phyloP scores from a whole-genome alignment of 805 yeast species.

The Metschnikowia borealis region DNA sequence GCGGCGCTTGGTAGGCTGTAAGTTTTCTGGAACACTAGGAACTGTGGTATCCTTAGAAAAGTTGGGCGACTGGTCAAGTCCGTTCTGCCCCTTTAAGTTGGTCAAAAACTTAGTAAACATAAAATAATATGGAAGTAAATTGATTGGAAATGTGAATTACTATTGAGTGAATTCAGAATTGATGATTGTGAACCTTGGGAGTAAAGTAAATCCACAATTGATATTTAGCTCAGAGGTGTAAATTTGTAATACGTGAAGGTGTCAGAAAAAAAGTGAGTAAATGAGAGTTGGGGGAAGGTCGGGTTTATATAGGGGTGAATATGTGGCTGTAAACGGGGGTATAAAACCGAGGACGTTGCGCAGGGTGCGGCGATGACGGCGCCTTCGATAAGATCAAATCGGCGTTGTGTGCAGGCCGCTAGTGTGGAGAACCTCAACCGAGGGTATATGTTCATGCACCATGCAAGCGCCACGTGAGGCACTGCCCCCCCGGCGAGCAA shows the following conservation, averaged over 20 bases:
- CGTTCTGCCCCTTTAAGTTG: constrained; percentile 11
- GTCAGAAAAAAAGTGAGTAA: neutral
- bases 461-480: neutral
- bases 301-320: constrained; percentile 5
- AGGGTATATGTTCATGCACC: neutral
- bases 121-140: neutral
- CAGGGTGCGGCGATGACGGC: constrained; percentile 1
- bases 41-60: constrained; percentile 9
- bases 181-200: too few species aligned
- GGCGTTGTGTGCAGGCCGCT: neutral
- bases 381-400: constrained; percentile 1
- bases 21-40: constrained; percentile 1
- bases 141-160: neutral
- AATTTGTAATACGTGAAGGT: too few species aligned
- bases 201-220: too few species aligned
- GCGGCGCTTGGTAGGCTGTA: constrained; percentile 14
- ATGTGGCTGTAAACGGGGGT: constrained; percentile 5
- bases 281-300: neutral
- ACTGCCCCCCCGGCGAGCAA: neutral
- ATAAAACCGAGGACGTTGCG: neutral
- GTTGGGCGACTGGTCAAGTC: constrained; percentile 1
- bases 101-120: constrained; percentile 17
- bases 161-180: too few species aligned
- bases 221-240: too few species aligned
- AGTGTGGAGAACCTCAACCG: constrained; percentile 2